These are phyloP conservation scores for Corymbia calophylla DNA, from an alignment of 441 rosid genomes.

Conservation along the genomic window DNA sequence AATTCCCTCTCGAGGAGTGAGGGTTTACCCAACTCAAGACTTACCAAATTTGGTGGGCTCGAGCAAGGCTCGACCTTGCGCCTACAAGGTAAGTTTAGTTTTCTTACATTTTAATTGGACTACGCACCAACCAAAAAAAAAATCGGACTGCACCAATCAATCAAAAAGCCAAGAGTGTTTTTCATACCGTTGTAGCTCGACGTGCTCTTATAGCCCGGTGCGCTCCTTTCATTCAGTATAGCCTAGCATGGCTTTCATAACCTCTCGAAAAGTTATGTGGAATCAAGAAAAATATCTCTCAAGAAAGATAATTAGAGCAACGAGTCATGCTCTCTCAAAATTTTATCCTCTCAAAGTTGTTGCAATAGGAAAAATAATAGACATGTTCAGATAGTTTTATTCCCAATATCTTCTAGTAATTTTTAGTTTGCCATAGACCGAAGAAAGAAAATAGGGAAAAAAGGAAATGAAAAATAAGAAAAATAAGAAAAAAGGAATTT, in stretches of 20 bases:
- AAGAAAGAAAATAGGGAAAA: too few species aligned
- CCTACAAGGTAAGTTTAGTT: background rate
- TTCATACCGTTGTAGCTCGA: background rate
- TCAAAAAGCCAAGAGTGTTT: background rate
- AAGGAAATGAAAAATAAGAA: too few species aligned
- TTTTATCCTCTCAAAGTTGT: background rate
- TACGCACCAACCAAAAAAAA: too few species aligned
- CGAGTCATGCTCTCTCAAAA: background rate
- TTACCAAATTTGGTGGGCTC: too few species aligned
- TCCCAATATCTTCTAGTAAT: background rate
- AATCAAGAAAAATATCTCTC: background rate
- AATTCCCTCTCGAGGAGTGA: too few species aligned
- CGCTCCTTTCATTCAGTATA: background rate
- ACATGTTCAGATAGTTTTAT: rapidly evolving
- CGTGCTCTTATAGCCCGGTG: background rate
- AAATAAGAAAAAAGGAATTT: too few species aligned
- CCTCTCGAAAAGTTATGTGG: rapidly evolving
- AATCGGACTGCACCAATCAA: too few species aligned
- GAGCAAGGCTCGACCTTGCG: too few species aligned
- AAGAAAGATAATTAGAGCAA: background rate
- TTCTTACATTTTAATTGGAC: rapidly evolving
- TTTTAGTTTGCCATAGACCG: background rate
- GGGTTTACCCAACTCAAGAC: too few species aligned
- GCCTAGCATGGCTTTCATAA: background rate
- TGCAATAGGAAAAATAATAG: background rate